Percentiles rank a stretch among this genome's conserved stretches.
These are phyloP conservation scores for Prunus padus DNA, from an alignment of 306 rosid genomes.

Conservation along the genomic window DNA sequence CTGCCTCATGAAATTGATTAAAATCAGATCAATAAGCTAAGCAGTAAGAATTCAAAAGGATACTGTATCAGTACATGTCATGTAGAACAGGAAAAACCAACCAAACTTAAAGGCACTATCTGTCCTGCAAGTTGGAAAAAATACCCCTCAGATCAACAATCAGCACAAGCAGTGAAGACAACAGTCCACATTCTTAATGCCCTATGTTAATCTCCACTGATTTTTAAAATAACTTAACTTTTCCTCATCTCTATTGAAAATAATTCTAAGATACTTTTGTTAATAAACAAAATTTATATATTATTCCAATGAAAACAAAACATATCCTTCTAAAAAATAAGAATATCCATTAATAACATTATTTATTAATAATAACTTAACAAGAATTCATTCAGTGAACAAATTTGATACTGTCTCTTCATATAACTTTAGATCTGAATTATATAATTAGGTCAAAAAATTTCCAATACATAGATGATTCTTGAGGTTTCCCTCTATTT, in stretches of 20 bases:
- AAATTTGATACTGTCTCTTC: no score
- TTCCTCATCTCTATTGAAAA: no score
- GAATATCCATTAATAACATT: no score
- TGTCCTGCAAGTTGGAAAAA: constrained; percentile 63
- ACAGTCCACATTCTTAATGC: neutral
- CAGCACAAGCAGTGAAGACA: neutral
- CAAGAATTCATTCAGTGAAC: neutral
- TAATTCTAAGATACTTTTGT: neutral
- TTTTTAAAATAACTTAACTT: no score
- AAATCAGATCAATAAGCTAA: constrained; percentile 23
- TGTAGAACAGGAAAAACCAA: constrained; percentile 93
- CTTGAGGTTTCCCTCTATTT: neutral
- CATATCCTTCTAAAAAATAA: neutral
- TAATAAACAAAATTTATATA: no score
- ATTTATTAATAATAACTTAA: no score
- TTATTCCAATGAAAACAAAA: neutral
- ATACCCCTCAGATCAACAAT: constrained; percentile 25
- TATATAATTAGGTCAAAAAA: neutral
- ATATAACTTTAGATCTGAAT: neutral
- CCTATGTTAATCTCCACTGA: neutral
- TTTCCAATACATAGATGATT: neutral
- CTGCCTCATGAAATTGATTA: constrained; percentile 51
- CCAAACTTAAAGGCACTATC: constrained; percentile 94
- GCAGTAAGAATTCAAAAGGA: neutral
- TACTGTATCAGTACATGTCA: constrained; percentile 47